These are phyloP conservation scores for Candolleomyces eurysporus DNA, from an alignment of 768 basidiomycete genomes.

Conservation along the genomic window DNA sequence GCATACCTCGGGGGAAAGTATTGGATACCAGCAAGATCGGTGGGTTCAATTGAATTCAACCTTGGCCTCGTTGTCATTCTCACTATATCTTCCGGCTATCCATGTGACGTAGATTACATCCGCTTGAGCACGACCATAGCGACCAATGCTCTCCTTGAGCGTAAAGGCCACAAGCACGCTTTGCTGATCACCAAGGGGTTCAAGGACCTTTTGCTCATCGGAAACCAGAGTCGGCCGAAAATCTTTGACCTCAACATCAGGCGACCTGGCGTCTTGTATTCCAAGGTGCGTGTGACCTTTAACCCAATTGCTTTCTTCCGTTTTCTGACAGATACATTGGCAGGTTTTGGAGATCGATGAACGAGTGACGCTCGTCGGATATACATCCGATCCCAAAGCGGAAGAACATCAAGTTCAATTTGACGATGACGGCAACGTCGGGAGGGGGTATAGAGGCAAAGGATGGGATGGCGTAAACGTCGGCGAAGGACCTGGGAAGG, in stretches of 20 bases:
- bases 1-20: constrained; percentile 62
- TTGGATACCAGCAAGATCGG: constrained; percentile 83
- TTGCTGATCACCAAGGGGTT: constrained; percentile 90
- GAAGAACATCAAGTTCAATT: constrained; percentile 78
- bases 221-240: constrained; percentile 90
- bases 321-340: background rate
- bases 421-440: constrained; percentile 64
- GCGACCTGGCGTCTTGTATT: constrained; percentile 73
- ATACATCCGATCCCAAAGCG: constrained; percentile 83
- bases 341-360: constrained; percentile 68
- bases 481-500: constrained; percentile 77
- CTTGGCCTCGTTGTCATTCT: background rate
- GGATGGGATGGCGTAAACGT: constrained; percentile 71
- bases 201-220: constrained; percentile 88
- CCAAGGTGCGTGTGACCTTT: constrained; percentile 38
- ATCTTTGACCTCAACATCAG: constrained; percentile 95
- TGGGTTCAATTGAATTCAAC: constrained; percentile 24
- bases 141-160: constrained; percentile 92
- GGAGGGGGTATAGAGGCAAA: constrained; percentile 67
- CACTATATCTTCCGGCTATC: background rate
- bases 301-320: background rate
- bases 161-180: constrained; percentile 91
- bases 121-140: constrained; percentile 93
- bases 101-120: constrained; percentile 66
- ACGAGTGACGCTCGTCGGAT: constrained; percentile 91